Evolutionary conservation across 2,329 filamentous ascomycete genomes (phyloP).

Genomic region (Colletotrichum sp.): DNA sequence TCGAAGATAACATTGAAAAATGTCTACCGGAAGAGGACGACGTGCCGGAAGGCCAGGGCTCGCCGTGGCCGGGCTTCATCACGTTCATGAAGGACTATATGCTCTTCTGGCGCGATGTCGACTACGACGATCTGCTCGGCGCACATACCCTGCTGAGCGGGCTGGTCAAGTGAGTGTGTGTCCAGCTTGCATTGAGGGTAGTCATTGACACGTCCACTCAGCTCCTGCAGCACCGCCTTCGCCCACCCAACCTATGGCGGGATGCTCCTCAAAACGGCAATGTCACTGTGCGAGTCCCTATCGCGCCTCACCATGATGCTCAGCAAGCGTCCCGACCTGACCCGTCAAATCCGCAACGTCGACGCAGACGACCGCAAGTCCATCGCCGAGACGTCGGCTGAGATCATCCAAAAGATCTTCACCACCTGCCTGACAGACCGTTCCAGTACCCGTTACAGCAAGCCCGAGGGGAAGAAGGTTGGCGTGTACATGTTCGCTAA

Average conservation of each 20-base stretch:
- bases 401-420: conserved; percentile 89
- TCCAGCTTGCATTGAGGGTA: background rate
- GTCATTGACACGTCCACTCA: conserved; percentile 35
- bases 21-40: conserved; percentile 70
- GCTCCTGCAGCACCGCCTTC: conserved; percentile 83
- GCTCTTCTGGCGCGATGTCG: conserved; percentile 79
- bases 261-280: conserved; percentile 82
- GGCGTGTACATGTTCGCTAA: conserved; percentile 95
- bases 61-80: conserved; percentile 77
- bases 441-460: conserved; percentile 67
- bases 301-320: conserved; percentile 84
- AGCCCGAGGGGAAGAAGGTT: conserved; percentile 81
- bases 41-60: conserved; percentile 65
- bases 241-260: conserved; percentile 80
- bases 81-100: conserved; percentile 84
- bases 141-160: conserved; percentile 78
- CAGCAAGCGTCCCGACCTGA: conserved; percentile 80
- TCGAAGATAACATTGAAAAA: conserved; percentile 68
- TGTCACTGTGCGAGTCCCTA: conserved; percentile 80
- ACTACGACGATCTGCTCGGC: conserved; percentile 75
- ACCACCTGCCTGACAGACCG: conserved; percentile 88
- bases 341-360: conserved; percentile 65
- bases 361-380: conserved; percentile 76
- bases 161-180: conserved; percentile 69
- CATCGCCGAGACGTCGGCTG: conserved; percentile 85